A percentile compares a stretch with the other conserved stretches of the same genome.
Conservation (phyloP, 1,284 basidiomycete genomes). For the Puccinia triticina region DNA sequence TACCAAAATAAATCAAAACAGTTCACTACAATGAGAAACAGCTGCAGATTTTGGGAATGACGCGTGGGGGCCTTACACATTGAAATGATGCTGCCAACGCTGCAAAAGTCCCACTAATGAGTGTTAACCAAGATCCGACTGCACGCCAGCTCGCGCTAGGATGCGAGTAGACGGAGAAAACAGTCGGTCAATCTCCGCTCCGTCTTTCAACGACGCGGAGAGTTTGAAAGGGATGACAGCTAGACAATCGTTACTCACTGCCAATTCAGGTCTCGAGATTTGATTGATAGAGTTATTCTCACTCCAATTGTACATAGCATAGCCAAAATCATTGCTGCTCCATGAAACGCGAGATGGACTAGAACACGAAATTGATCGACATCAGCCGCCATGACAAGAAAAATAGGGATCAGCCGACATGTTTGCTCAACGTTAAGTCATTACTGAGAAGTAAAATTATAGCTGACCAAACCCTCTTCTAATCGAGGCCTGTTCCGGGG, state of each 20-base stretch:
- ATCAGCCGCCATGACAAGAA: not conserved
- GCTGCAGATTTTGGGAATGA: no score
- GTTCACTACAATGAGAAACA: no score
- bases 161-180: not conserved
- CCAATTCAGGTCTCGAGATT: not conserved
- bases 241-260: not conserved
- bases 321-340: slow-evolving; percentile 2
- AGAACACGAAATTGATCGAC: not conserved
- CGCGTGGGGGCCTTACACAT: not conserved
- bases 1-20: no score
- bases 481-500: no score
- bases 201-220: not conserved
- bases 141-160: slow-evolving; percentile 9
- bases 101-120: not conserved
- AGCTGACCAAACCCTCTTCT: no score
- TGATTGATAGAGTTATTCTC: not conserved
- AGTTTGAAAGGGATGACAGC: not conserved
- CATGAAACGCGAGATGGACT: not conserved
- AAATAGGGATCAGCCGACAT: not conserved
- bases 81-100: slow-evolving; percentile 14
- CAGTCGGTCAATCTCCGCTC: not conserved
- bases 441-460: no score
- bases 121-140: not conserved
- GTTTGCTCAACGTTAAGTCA: not conserved
- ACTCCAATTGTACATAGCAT: not conserved